Conservation (phyloP, 805 yeast species). For the Pichia phayaonensis region DNA sequence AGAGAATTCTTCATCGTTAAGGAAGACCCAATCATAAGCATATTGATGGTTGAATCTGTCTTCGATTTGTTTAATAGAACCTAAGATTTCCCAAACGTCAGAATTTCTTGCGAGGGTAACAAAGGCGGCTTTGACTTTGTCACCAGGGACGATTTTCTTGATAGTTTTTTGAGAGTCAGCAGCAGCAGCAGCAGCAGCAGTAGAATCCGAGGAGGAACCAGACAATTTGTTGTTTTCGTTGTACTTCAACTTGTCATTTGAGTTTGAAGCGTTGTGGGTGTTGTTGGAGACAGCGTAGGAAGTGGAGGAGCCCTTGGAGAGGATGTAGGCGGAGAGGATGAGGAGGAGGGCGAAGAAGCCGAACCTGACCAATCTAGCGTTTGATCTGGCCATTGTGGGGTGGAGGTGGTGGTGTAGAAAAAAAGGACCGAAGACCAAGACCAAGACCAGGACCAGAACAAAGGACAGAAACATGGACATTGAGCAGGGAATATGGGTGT, state of each 20-base stretch:
- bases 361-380: constrained; percentile 41
- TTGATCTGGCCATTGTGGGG: constrained; percentile 35
- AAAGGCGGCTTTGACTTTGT: constrained; percentile 66
- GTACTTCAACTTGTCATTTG: neutral
- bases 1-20: constrained; percentile 79
- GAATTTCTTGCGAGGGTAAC: constrained; percentile 71
- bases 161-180: neutral
- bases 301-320: constrained; percentile 38
- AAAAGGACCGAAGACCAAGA: neutral
- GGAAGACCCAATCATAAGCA: constrained; percentile 91
- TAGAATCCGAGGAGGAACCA: too few species aligned
- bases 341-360: constrained; percentile 40
- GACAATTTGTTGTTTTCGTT: neutral
- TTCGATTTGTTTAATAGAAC: constrained; percentile 70
- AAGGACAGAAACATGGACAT: too few species aligned
- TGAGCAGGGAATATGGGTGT: neutral
- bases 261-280: neutral
- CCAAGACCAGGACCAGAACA: neutral
- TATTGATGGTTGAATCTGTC: constrained; percentile 79
- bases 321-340: constrained; percentile 39
- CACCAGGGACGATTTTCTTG: constrained; percentile 12
- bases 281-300: constrained; percentile 17
- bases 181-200: constrained; percentile 9
- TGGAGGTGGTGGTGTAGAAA: neutral
- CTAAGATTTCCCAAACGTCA: constrained; percentile 56